Base-by-base conservation (phyloP, 164 flowering plant genomes). In the Liriodendron chinense region DNA sequence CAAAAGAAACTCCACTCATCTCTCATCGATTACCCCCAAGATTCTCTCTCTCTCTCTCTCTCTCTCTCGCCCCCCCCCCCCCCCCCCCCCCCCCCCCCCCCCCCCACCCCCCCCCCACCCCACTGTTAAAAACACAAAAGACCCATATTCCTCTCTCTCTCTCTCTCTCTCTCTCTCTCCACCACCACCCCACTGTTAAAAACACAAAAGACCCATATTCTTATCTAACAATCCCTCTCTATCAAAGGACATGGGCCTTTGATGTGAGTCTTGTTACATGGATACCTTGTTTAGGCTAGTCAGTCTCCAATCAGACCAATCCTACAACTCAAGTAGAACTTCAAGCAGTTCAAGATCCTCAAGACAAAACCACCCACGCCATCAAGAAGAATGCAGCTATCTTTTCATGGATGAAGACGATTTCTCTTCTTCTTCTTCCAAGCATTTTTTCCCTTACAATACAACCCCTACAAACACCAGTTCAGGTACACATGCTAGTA, bases 341-440 rank as follows among this genome's bases (percentile, higher is more conserved):
- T 88, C 92, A 1, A 90, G 86, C 84, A 89, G 88, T 84, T 87
- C 93, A 56, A 85, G 87, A 87, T 92, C 97, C 50, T 92, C 93
- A 7, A 77, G 72, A 69, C 91, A 88, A 73, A 82, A 81, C 66
- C 79, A 74, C 69, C 53, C 74, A 24, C 68, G 9, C 26, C 83
- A 86, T 73, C 91, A 81, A 72, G 87, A 90, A 89, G 97, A 92
- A 90, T 92, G 99, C 97, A 86, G 89, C 91, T 90, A 92, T 86
- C 78, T 89, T 88, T 92, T 87, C 99, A 94, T 96, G 99, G 99
- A 94, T 87, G 95, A 96, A 78, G 99, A 96, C 72, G 93, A 92
- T 80, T 78, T 79, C 83, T 90, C 97, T 71, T 92, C 98, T 76
- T 92, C 96, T 76, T 89, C 94, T 78, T 87, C 89, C 78, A 78